Conservation (phyloP, 2,329 filamentous ascomycete species). For the Fusarium floridanum region DNA sequence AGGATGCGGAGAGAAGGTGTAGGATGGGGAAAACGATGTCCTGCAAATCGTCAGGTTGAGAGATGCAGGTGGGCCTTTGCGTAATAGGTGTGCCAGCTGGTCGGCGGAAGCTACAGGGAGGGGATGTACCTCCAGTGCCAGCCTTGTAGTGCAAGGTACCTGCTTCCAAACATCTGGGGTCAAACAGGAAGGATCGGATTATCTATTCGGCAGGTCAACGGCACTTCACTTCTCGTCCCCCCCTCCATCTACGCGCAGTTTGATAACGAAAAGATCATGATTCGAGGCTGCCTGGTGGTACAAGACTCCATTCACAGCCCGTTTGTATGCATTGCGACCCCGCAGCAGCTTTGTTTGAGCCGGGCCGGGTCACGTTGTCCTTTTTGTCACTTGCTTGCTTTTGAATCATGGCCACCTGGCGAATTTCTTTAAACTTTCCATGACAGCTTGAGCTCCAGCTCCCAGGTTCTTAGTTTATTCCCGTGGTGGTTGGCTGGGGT, state of each 20-base stretch:
- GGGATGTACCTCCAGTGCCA: slow-evolving; percentile 41
- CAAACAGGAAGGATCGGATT: slow-evolving; percentile 38
- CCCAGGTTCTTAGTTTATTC: slow-evolving; percentile 31
- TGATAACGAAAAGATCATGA: slow-evolving; percentile 9
- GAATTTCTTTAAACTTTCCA: neutral
- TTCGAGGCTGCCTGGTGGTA: neutral
- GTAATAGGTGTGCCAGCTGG: slow-evolving; percentile 51
- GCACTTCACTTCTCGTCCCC: slow-evolving; percentile 21
- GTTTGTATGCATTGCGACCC: neutral
- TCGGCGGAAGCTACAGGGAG: slow-evolving; percentile 40
- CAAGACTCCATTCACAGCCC: neutral
- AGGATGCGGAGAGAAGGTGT: slow-evolving; percentile 47
- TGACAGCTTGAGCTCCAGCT: slow-evolving; percentile 1
- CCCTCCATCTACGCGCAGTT: neutral
- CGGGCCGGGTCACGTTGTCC: neutral
- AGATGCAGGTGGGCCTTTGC: slow-evolving; percentile 56
- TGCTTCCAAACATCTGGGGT: slow-evolving; percentile 26
- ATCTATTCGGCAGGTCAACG: slow-evolving; percentile 40
- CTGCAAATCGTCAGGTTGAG: slow-evolving; percentile 55
- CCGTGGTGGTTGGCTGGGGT: slow-evolving; percentile 1
- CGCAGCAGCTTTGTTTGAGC: neutral
- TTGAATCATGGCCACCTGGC: slow-evolving; percentile 8
- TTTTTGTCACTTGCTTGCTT: neutral
- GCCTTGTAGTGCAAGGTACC: slow-evolving; percentile 39
- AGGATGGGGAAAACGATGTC: slow-evolving; percentile 49